Evolutionary conservation across 805 yeast species (phyloP).

Genomic region (Candida insectorum): DNA sequence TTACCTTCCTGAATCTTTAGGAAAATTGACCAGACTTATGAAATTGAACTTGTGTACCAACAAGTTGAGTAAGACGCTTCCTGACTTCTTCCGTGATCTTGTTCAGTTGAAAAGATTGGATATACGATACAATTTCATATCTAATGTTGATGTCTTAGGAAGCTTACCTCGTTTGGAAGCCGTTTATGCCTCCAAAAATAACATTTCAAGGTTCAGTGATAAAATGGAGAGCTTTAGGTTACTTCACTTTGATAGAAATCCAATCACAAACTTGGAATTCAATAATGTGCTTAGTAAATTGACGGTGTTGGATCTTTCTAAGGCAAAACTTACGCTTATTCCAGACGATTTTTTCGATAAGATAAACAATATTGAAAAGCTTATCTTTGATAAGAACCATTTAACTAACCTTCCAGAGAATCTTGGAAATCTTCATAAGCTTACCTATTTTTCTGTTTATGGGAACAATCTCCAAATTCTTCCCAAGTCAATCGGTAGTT

Average conservation of each 20-base stretch:
- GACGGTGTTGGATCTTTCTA: slow-evolving; percentile 70
- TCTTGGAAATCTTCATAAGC: slow-evolving; percentile 53
- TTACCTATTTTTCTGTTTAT: slow-evolving; percentile 66
- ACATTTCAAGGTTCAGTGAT: slow-evolving; percentile 66
- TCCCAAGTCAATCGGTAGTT: slow-evolving; percentile 62
- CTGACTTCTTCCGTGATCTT: slow-evolving; percentile 51
- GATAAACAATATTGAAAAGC: slow-evolving; percentile 64
- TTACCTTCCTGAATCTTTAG: slow-evolving; percentile 57
- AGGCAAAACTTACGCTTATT: slow-evolving; percentile 77
- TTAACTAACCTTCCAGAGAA: slow-evolving; percentile 72
- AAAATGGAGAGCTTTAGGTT: slow-evolving; percentile 60
- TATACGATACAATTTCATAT: slow-evolving; percentile 63
- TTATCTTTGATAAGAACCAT: slow-evolving; percentile 79
- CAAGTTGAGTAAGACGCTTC: slow-evolving; percentile 50
- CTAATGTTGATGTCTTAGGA: slow-evolving; percentile 55
- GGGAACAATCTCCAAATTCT: slow-evolving; percentile 71
- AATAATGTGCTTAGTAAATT: slow-evolving; percentile 53
- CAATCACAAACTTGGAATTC: slow-evolving; percentile 67
- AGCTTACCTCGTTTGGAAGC: slow-evolving; percentile 62
- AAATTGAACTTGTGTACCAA: slow-evolving; percentile 77
- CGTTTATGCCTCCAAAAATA: slow-evolving; percentile 71
- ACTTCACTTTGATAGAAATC: slow-evolving; percentile 76
- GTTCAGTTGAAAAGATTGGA: slow-evolving; percentile 66
- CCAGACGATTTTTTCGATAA: slow-evolving; percentile 60
- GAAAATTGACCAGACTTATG: slow-evolving; percentile 56